Base-by-base conservation (phyloP, 257 asterid genomes). In the Rehmannia glutinosa region DNA sequence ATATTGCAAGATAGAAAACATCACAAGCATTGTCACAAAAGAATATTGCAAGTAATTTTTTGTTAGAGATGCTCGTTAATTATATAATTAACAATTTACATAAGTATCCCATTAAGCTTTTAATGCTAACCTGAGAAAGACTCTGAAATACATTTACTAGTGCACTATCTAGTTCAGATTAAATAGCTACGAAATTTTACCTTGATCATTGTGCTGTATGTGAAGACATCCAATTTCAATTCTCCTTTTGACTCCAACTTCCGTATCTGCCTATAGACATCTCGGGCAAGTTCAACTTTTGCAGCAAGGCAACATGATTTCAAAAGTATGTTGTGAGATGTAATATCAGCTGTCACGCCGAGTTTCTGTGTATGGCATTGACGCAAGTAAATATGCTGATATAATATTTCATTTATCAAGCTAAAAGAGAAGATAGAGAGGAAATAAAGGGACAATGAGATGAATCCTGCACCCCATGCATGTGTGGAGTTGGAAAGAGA, bases 171-270 rank as follows among this genome's bases (percentile, higher is more conserved):
- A 46, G 17, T 39, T 30, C 69, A 49, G n/a, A 41, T 51, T 43
- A 52, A 56, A 51, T 42, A 50, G 56, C 15, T 49, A 20, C 62
- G 43, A 72, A 33, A 52, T 35, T 50, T 51, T 77, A 92, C 98
- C 94, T 92, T 90, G 41, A 92, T 81, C 73, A 92, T 90, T 62
- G 98, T 86, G 84, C 97, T 90, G 82, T 90, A 92, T 11, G 98
- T 92, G 88, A 89, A 87, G 75, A 86, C 94, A 74, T 92, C 98
- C 87, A 86, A 70, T 67, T 84, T 84, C 70, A 92, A 50, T 25
- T 65, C 82, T 63, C 97, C 97, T 68, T 61, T 71, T 5, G 76
- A 61, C 78, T 92, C 96, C 84, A 90, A 73, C 23, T 62, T 65
- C 73, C 66, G 81, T 39, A 88, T 82, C 71, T 77, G 81, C 73